A percentile compares a stretch with the other conserved stretches of the same genome.
Conservation (phyloP, 2,329 filamentous ascomycete genomes). For the Dactylellina leptospora region DNA sequence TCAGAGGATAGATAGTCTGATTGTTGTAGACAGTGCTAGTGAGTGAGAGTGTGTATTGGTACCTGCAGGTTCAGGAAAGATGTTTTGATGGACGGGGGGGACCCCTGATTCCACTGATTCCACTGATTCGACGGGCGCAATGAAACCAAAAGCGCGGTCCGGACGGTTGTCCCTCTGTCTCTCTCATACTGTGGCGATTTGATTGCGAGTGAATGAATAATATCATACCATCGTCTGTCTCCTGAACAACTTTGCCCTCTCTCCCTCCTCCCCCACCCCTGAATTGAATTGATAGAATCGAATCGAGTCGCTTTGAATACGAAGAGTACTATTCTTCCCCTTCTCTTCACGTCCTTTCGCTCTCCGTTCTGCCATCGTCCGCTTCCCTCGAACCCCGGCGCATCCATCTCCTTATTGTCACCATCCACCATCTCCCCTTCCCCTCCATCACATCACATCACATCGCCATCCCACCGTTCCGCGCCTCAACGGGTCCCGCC, state of each 20-base stretch:
- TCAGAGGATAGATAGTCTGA: too few relatives aligned
- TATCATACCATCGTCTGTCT: neutral
- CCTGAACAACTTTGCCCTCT: neutral
- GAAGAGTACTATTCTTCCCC: neutral
- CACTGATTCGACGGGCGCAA: neutral
- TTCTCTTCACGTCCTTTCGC: neutral
- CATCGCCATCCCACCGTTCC: conserved; percentile 40
- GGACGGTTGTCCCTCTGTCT: conserved; percentile 3
- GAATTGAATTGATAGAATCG: neutral
- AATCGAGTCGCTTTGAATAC: too few relatives aligned
- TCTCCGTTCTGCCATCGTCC: conserved; percentile 1
- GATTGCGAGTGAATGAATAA: neutral
- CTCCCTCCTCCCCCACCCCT: neutral
- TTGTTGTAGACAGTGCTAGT: too few relatives aligned
- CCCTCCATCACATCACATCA: neutral
- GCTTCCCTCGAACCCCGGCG: neutral
- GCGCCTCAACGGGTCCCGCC: conserved; percentile 34
- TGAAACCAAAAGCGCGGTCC: conserved; percentile 22
- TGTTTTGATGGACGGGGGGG: conserved; percentile 49
- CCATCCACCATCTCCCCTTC: conserved; percentile 3
- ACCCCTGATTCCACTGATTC: conserved; percentile 20
- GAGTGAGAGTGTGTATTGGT: neutral
- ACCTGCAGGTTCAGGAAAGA: conserved; percentile 42
- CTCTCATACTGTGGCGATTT: conserved; percentile 8
- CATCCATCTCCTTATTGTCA: conserved; percentile 1